Evolutionary conservation across 306 rosid species (phyloP).

Genomic region (Medicago arabica): DNA sequence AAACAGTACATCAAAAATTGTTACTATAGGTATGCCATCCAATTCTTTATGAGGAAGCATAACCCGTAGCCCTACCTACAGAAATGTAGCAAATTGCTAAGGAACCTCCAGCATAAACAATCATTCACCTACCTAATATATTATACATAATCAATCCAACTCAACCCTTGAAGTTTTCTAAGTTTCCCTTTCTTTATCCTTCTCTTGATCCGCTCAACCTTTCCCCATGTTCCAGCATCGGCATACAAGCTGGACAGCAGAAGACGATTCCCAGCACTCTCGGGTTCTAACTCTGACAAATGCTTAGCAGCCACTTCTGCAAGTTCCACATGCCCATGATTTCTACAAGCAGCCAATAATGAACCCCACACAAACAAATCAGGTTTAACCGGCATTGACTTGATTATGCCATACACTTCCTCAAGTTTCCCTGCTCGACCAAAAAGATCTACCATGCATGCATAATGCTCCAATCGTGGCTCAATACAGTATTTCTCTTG

Average conservation of each 20-base stretch:
- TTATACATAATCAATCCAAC: conserved; percentile 74
- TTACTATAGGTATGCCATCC: neutral
- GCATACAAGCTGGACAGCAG: conserved; percentile 74
- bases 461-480: conserved; percentile 86
- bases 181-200: conserved; percentile 62
- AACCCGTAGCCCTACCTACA: conserved; percentile 5
- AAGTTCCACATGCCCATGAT: conserved; percentile 69
- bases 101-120: conserved; percentile 33
- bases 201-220: conserved; percentile 73
- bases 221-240: conserved; percentile 75
- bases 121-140: conserved; percentile 13
- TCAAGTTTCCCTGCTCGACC: conserved; percentile 74
- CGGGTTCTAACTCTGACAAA: conserved; percentile 76
- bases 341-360: conserved; percentile 77
- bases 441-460: conserved; percentile 81
- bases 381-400: conserved; percentile 74
- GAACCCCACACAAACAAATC: conserved; percentile 98
- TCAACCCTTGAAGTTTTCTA: conserved; percentile 74
- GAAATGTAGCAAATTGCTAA: conserved; percentile 17
- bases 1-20: conserved; percentile 1
- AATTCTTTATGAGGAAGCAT: conserved; percentile 12
- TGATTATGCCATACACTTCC: conserved; percentile 65
- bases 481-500: conserved; percentile 62
- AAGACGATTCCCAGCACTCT: conserved; percentile 71
- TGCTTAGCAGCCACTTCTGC: conserved; percentile 81